Evolutionary conservation across 2,329 filamentous ascomycete species (phyloP), one percentile per base, ranked within the genome.

Genomic region (Trichoderma arundinaceum): DNA sequence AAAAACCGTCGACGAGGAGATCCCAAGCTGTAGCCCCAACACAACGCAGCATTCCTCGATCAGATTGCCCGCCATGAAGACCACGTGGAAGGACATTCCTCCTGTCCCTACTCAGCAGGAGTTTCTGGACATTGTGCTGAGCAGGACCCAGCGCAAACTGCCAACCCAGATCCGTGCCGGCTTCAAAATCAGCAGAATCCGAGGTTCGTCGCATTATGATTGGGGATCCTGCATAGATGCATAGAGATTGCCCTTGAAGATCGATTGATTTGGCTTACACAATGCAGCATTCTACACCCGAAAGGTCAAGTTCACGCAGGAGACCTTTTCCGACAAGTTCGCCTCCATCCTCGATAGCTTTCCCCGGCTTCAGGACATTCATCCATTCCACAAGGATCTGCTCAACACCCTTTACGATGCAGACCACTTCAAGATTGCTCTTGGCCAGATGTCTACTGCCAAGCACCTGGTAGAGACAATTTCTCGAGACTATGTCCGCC

Each of bases 321-420:
- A 99, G 82, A 98, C 94, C 48, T 97, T 97, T 79, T 89, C 89
- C 70, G 95, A 99, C 79, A 98, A 98, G 81, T 88, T 99, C 71
- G 88, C 88, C 71, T 87, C 89, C 67, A 97, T 97, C 74, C 88
- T 98, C 74, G 92, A 97, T 78, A 92, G 91, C 73, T 97, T 99
- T 75, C 95, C 95, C 64, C 88, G 94, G 66, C 85, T 99, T 63
- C 89, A 92, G 77, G 95, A 99, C 77, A 94, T 97, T 76, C 94
- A 97, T 77, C 94, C 94, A 62, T 97, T 97, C 84, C 94, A 90
- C 87, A 86, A 82, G 82, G 81, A 84, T 74, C 90, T 81, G 41
- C 90, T 99, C 82, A 98, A 99, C 82, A 98, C 95, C 19, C 90
- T 99, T 52, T 99, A 98, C 84, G 94, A 97, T 87, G 92, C 92